A percentile compares a stretch with the other conserved stretches of the same genome.
Evolutionary conservation across 2,329 filamentous ascomycete species (phyloP).

Genomic region (Claviceps digitariae): DNA sequence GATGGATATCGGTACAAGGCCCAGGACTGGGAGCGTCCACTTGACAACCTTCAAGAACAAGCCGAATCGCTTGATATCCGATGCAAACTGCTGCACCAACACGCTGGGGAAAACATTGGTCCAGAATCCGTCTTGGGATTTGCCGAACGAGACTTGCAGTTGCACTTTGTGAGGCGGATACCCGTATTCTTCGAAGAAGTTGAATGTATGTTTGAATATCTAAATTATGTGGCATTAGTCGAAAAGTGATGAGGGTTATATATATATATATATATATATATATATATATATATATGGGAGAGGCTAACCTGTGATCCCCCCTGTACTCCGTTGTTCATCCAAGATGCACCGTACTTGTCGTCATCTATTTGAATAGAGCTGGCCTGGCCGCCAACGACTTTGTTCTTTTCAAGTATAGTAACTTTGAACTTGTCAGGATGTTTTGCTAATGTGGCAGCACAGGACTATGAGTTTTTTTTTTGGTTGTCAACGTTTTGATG

Average conservation of each 20-base stretch:
- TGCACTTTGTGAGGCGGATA: constrained; percentile 43
- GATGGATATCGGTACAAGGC: constrained; percentile 47
- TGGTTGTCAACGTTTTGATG: neutral
- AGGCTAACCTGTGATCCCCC: constrained; percentile 32
- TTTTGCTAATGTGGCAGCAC: constrained; percentile 51
- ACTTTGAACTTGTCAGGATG: constrained; percentile 53
- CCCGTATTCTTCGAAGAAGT: constrained; percentile 46
- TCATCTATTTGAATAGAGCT: constrained; percentile 46
- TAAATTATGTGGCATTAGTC: constrained; percentile 16
- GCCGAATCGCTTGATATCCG: constrained; percentile 43
- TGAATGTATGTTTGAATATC: constrained; percentile 56
- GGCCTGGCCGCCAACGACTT: constrained; percentile 47
- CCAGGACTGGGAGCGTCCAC: constrained; percentile 46
- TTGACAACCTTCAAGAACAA: constrained; percentile 43
- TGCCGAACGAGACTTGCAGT: constrained; percentile 50
- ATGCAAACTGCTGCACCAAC: constrained; percentile 39
- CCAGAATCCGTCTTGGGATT: constrained; percentile 46
- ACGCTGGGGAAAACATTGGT: constrained; percentile 50
- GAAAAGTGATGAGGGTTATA: neutral
- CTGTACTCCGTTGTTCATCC: constrained; percentile 52
- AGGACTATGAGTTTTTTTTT: constrained; percentile 30
- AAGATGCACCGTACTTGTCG: constrained; percentile 40
- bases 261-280: no score
- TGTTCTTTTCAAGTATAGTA: constrained; percentile 45
- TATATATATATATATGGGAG: no score